A percentile compares a stretch with the other conserved stretches of the same genome.
Conservation (phyloP, 2,329 filamentous ascomycete genomes). For the Huntiella bhutanensis region DNA sequence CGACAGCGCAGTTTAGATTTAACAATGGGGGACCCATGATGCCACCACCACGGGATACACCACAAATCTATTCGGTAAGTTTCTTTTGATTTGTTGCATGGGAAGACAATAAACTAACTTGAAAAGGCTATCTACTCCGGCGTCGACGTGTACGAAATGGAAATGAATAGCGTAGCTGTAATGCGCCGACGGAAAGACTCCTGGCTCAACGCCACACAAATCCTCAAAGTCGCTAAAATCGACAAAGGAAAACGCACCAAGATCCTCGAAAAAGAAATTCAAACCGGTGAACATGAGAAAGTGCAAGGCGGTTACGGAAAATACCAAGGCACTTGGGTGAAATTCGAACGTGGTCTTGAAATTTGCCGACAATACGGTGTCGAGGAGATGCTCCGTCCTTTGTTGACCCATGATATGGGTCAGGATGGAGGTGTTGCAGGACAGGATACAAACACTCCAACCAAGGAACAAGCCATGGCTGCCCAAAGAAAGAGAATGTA, state of each 20-base stretch:
- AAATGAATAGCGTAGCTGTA: conserved; percentile 78
- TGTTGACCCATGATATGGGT: conserved; percentile 65
- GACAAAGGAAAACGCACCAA: conserved; percentile 97
- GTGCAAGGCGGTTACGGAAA: conserved; percentile 97
- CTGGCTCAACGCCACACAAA: conserved; percentile 96
- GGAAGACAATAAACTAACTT: conserved; percentile 6
- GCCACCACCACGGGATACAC: background rate
- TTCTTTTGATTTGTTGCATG: background rate
- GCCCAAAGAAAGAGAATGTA: conserved; percentile 86
- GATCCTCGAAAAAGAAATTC: conserved; percentile 92
- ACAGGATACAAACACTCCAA: conserved; percentile 73
- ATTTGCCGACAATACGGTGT: conserved; percentile 71
- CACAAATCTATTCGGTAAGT: conserved; percentile 39
- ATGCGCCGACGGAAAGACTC: conserved; percentile 92
- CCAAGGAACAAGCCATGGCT: conserved; percentile 97
- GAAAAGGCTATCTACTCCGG: conserved; percentile 72
- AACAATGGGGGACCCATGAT: conserved; percentile 1
- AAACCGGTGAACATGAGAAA: conserved; percentile 92
- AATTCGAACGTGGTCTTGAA: conserved; percentile 76
- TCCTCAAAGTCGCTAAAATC: conserved; percentile 89
- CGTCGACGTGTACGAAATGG: conserved; percentile 96
- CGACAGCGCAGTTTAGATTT: conserved; percentile 2
- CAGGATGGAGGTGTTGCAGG: conserved; percentile 54
- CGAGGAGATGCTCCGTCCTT: conserved; percentile 53
- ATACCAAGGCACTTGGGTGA: conserved; percentile 98